Evolutionary conservation across 1,139 yeast genomes (phyloP).

Genomic region (Saccharomycopsis hybrid): DNA sequence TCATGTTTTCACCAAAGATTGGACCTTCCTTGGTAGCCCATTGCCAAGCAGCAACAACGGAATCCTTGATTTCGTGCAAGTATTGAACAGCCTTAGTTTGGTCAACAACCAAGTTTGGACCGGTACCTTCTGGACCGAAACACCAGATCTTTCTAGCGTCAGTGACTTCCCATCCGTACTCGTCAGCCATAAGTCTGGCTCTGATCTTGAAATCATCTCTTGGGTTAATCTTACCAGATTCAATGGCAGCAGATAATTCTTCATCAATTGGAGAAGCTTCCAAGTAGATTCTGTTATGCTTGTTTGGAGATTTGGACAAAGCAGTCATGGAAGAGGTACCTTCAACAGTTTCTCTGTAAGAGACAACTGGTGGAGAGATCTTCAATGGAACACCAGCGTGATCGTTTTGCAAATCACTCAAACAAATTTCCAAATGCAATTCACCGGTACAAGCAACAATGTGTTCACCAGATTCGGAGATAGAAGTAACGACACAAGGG

Average conservation of each 20-base stretch:
- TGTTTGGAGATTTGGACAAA: constrained; percentile 98
- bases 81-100: constrained; percentile 99
- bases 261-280: constrained; percentile 95
- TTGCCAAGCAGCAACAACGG: constrained; percentile 99
- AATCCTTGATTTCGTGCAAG: constrained; percentile 98
- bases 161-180: constrained; percentile 98
- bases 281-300: constrained; percentile 99
- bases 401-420: constrained; percentile 93
- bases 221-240: constrained; percentile 84
- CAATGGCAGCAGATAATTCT: constrained; percentile 90
- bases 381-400: constrained; percentile 99
- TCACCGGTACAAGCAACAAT: constrained; percentile 99
- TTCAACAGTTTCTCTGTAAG: constrained; percentile 98
- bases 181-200: constrained; percentile 99
- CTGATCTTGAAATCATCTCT: constrained; percentile 99
- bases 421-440: constrained; percentile 98
- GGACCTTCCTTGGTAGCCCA: constrained; percentile 99
- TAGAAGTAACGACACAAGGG: constrained; percentile 90
- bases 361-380: constrained; percentile 95
- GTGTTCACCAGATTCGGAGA: constrained; percentile 97
- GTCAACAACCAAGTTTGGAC: constrained; percentile 98
- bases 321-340: constrained; percentile 93
- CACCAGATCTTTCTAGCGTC: constrained; percentile 99
- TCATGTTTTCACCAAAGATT: constrained; percentile 90
- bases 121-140: constrained; percentile 99